Base-by-base conservation (phyloP, 2,329 filamentous ascomycete genomes). In the Fusarium sp. region DNA sequence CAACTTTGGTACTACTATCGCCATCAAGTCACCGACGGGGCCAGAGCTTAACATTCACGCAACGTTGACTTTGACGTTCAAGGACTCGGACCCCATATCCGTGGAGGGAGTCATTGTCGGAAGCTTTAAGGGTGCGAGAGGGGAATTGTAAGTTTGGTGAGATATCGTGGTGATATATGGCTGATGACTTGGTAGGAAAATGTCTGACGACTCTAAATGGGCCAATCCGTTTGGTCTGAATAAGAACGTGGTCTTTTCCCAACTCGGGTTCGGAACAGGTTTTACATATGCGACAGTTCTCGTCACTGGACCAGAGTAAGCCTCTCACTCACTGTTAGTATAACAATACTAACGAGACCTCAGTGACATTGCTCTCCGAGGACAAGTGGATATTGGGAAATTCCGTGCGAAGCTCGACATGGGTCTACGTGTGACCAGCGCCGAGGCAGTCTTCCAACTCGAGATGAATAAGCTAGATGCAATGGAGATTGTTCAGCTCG, bases 311-410 rank as follows among this genome's bases (percentile, higher is more conserved):
- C 42, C 24, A 45, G 42, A 45, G 42, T 45, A 45, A 18, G 42
- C 1, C n/a, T 26, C 42, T 4, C 7, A 9, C n/a, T 7, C 3
- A 7, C 0, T 44, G 13, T 17, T 3, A 17, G 14, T 17, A 14
- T 10, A 44, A 3, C 3, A 5, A 5, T 18, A 0, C 4, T 45
- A 26, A 45, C 11, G 5, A 45, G 9, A 26, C 0, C 1, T 13
- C 17, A 45, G 42, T 20, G 42, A 45, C 8, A 26, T 45, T 8
- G 24, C 24, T 45, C 17, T 45, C n/a, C 42, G 42, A 8, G 42
- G 42, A 45, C 42, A 45, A 24, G 42, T 45, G 0, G 24, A 45
- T 2, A 45, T 45, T 13, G 42, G 42, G 6, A 45, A 6, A 8
- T 45, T 26, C 17, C 1, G 42, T 13, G 42, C 42, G 17, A 45